Conservation (phyloP, 495 filamentous ascomycete genomes). For the Aspergillus steynii region DNA sequence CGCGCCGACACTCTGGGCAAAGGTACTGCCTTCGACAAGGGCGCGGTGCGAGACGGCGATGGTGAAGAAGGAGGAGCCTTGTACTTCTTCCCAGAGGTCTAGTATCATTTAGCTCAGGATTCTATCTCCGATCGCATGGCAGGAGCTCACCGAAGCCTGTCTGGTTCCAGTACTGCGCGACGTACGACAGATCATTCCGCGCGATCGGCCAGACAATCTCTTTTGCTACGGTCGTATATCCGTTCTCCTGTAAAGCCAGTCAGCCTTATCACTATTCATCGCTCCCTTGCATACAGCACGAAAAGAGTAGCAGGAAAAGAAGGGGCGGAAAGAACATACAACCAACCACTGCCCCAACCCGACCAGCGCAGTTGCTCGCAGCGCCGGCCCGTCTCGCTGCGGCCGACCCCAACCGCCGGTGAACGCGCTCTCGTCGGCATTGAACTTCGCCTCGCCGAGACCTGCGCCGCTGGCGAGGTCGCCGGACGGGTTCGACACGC, state of each 20-base stretch:
- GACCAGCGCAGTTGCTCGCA: slow-evolving; percentile 63
- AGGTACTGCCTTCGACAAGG: slow-evolving; percentile 58
- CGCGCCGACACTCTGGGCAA: slow-evolving; percentile 48
- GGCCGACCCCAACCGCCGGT: slow-evolving; percentile 69
- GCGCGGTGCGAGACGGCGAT: slow-evolving; percentile 56
- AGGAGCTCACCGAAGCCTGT: slow-evolving; percentile 50
- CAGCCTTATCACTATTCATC: not conserved
- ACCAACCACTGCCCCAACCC: slow-evolving; percentile 40
- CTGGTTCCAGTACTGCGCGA: slow-evolving; percentile 70
- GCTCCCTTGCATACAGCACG: not conserved
- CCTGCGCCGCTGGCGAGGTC: slow-evolving; percentile 46
- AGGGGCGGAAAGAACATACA: slow-evolving; percentile 12
- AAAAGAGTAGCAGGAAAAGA: not conserved
- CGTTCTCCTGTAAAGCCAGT: slow-evolving; percentile 21
- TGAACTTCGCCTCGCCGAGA: slow-evolving; percentile 47
- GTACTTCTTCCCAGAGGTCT: slow-evolving; percentile 74
- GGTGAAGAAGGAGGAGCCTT: slow-evolving; percentile 62
- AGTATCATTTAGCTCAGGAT: not conserved
- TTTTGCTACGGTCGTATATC: slow-evolving; percentile 27
- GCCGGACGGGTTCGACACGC: slow-evolving; percentile 61
- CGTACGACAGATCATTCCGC: slow-evolving; percentile 67
- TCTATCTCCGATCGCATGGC: not conserved
- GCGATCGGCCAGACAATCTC: slow-evolving; percentile 61
- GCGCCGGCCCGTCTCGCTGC: slow-evolving; percentile 70
- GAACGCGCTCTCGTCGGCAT: slow-evolving; percentile 59